Evolutionary conservation across 352 stramenopile species (phyloP).

Genomic region (Phytophthora capsici): DNA sequence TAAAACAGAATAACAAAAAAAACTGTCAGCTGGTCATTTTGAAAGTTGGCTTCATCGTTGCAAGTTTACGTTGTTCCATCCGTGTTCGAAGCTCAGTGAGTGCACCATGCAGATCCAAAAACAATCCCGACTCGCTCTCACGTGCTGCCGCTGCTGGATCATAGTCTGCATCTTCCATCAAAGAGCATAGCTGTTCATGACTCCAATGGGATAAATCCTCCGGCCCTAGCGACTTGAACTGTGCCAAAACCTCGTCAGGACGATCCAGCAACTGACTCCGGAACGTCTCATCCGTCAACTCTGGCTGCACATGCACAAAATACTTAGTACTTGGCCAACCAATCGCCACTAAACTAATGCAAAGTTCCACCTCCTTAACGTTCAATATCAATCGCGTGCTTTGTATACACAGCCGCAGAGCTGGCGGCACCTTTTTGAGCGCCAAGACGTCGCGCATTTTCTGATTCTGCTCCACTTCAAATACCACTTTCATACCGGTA

Average conservation of each 20-base stretch:
- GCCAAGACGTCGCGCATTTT: slow-evolving; percentile 66
- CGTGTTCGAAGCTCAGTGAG: slow-evolving; percentile 41
- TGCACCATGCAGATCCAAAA: slow-evolving; percentile 59
- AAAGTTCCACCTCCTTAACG: slow-evolving; percentile 31
- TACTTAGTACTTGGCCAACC: background rate
- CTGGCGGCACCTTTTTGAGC: slow-evolving; percentile 54
- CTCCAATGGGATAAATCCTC: slow-evolving; percentile 40
- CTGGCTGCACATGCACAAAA: slow-evolving; percentile 17
- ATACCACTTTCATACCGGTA: background rate
- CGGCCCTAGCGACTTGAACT: slow-evolving; percentile 28
- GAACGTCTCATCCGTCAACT: slow-evolving; percentile 54
- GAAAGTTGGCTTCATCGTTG: background rate
- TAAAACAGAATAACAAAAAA: slow-evolving; percentile 12
- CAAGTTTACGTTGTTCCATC: slow-evolving; percentile 35
- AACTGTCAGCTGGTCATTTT: too few relatives aligned
- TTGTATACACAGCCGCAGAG: slow-evolving; percentile 57
- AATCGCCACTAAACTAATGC: background rate
- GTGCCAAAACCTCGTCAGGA: slow-evolving; percentile 44
- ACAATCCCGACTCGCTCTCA: slow-evolving; percentile 69
- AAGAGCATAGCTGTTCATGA: slow-evolving; percentile 52
- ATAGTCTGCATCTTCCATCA: slow-evolving; percentile 64
- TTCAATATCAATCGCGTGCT: slow-evolving; percentile 40
- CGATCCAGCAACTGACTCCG: slow-evolving; percentile 50
- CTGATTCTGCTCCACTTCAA: slow-evolving; percentile 5
- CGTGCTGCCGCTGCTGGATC: slow-evolving; percentile 56